A percentile compares a stretch with the other conserved stretches of the same genome.
Evolutionary conservation across 208 protist species (phyloP).

Genomic region (Trypanosoma boissoni): DNA sequence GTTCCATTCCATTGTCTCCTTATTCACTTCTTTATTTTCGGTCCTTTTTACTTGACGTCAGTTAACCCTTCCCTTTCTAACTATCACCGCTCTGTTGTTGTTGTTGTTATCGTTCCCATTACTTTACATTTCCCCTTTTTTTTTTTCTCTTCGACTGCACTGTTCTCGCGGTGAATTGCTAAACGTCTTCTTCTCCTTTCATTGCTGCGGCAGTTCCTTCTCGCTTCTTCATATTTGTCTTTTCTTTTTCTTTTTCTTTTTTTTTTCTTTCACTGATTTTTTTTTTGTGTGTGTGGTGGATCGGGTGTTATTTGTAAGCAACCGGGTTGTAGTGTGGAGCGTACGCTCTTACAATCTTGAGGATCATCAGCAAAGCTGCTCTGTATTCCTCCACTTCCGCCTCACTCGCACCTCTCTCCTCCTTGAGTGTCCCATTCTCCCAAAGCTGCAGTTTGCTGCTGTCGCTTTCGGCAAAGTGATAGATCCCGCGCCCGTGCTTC

Average conservation of each 20-base stretch:
- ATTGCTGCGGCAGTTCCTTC: background rate
- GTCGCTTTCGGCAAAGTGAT: conserved; percentile 80
- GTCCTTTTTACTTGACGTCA: too few relatives aligned
- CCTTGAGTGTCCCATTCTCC: conserved; percentile 64
- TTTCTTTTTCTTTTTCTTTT: conserved; percentile 4
- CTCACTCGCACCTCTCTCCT: conserved; percentile 59
- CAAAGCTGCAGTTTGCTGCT: conserved; percentile 74
- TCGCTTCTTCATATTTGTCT: background rate
- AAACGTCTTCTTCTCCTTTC: background rate
- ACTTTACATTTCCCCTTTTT: too few relatives aligned
- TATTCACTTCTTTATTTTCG: too few relatives aligned
- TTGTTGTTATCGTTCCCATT: too few relatives aligned
- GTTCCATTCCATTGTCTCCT: too few relatives aligned
- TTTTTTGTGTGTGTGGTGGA: conserved; percentile 8
- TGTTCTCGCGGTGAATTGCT: background rate
- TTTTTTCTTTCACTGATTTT: conserved; percentile 21
- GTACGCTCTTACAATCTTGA: conserved; percentile 54
- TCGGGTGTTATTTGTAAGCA: conserved; percentile 24
- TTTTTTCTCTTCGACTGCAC: background rate
- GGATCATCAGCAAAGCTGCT: conserved; percentile 54
- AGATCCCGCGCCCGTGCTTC: conserved; percentile 82
- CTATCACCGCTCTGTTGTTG: too few relatives aligned
- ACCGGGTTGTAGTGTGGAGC: conserved; percentile 70
- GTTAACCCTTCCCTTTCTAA: too few relatives aligned
- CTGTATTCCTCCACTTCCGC: conserved; percentile 43